Evolutionary conservation across 129 eudicot species (phyloP), one percentile per base, ranked within the genome.

Genomic region (Lonicera japonica): DNA sequence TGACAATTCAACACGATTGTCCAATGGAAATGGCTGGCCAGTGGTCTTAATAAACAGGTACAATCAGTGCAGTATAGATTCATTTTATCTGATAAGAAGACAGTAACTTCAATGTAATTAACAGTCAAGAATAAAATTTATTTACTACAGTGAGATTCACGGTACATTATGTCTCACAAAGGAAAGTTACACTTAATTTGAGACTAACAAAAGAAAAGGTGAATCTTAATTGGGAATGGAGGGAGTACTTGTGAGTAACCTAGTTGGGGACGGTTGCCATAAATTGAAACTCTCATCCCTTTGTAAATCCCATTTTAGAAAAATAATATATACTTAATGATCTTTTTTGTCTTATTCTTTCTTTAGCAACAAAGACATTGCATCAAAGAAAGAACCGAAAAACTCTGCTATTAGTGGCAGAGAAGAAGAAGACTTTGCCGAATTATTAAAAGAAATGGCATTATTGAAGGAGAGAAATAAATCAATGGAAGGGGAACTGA

Each of bases 401-500:
- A 18, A 21, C 41, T 23, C 50, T 34, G n/a, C 58, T 5, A 17
- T 24, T 11, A 60, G 57, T 73, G 38, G 62, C 34, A 64, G 57
- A 66, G 41, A 64, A 36, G 47, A 60, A 64, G 69, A 46, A 59
- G 22, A 43, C 47, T 15, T 50, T 21, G 78, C 70, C 20, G 78
- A 69, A 22, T 69, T 68, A 55, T 43, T 25, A 56, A 77, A 76
- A 14, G 96, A 84, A 70, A 72, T 73, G 84, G 73, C 46, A 41
- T 56, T 72, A 25, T 56, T 90, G 52, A 82, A 72, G 84, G 87
- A 80, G 69, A 80, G 56, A 70, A 87, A 87, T 72, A 75, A 70
- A 54, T 68, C 58, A 10, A 87, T 87, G 95, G 98, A 92, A 75
- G 68, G 24, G 39, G 98, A 92, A 67, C 48, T 92, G 47, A 87